These are phyloP conservation scores for Pulveroboletus sp. DNA, from an alignment of 768 basidiomycete species.

Conservation along the genomic window DNA sequence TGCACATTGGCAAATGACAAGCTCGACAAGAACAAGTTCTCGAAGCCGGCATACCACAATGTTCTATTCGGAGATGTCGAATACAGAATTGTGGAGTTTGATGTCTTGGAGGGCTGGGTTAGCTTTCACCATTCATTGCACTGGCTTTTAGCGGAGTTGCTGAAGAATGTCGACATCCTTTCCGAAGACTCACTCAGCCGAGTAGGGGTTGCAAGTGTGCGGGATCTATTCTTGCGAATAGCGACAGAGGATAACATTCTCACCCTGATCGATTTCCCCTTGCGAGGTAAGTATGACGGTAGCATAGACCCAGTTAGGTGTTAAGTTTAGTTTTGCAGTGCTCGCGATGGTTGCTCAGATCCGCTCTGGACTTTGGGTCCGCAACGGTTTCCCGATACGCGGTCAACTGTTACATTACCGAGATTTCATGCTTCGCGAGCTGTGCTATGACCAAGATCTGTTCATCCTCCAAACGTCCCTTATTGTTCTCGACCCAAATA, in stretches of 20 bases:
- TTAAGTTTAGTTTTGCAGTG: conserved; percentile 40
- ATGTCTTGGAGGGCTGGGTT: conserved; percentile 76
- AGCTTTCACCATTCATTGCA: conserved; percentile 92
- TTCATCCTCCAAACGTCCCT: conserved; percentile 86
- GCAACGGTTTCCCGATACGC: conserved; percentile 93
- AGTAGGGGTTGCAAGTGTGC: conserved; percentile 49
- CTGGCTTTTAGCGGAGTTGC: conserved; percentile 84
- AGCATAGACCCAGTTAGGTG: not conserved
- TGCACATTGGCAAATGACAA: conserved; percentile 65
- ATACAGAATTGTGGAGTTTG: conserved; percentile 69
- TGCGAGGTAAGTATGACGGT: conserved; percentile 59
- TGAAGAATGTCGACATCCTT: conserved; percentile 76
- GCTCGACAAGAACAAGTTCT: conserved; percentile 63
- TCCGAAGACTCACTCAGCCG: conserved; percentile 48
- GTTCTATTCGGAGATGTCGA: conserved; percentile 57
- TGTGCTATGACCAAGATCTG: conserved; percentile 94
- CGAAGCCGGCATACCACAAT: conserved; percentile 56
- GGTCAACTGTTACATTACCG: conserved; percentile 95
- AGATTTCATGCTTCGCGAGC: conserved; percentile 91
- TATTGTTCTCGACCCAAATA: conserved; percentile 70
- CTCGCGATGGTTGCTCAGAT: conserved; percentile 92
- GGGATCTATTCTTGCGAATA: conserved; percentile 56
- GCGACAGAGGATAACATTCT: conserved; percentile 66
- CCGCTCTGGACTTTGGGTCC: conserved; percentile 92
- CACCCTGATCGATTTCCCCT: conserved; percentile 80